Conservation (phyloP, 2,329 filamentous ascomycete species). For the Plenodomus tracheiphilus region DNA sequence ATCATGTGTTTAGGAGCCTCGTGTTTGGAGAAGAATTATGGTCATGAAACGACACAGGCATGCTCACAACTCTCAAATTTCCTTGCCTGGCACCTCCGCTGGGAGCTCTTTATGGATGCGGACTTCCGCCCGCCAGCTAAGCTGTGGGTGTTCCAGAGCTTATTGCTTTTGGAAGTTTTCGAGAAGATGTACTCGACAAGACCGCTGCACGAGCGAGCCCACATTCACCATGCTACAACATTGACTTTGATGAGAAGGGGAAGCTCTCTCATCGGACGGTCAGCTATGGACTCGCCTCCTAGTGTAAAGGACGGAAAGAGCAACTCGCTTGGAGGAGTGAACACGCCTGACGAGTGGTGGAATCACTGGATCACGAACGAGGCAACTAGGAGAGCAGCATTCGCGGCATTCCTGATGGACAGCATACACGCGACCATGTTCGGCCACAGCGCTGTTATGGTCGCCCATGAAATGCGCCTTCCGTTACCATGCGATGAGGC, state of each 20-base stretch:
- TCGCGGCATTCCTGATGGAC: slow-evolving; percentile 92
- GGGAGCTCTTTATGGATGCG: slow-evolving; percentile 91
- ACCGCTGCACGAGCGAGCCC: slow-evolving; percentile 87
- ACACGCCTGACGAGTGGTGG: slow-evolving; percentile 89
- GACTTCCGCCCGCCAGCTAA: slow-evolving; percentile 92
- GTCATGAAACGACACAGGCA: slow-evolving; percentile 70
- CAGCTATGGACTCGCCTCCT: slow-evolving; percentile 80
- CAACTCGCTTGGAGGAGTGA: slow-evolving; percentile 53
- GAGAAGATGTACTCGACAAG: slow-evolving; percentile 98
- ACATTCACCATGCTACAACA: slow-evolving; percentile 95
- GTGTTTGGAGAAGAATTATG: slow-evolving; percentile 82
- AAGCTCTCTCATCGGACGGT: slow-evolving; percentile 84
- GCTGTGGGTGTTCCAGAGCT: slow-evolving; percentile 91
- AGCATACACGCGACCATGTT: slow-evolving; percentile 98
- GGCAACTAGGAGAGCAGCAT: slow-evolving; percentile 84
- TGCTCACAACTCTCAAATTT: slow-evolving; percentile 88
- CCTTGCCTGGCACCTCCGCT: slow-evolving; percentile 88
- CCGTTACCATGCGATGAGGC: slow-evolving; percentile 91
- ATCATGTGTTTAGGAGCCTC: slow-evolving; percentile 93
- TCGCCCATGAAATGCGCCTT: slow-evolving; percentile 90
- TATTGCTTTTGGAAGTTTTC: slow-evolving; percentile 87
- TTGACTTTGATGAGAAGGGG: slow-evolving; percentile 94
- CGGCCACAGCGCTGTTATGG: slow-evolving; percentile 95
- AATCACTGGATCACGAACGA: slow-evolving; percentile 95
- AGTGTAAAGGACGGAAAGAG: slow-evolving; percentile 67